Percentiles rank a stretch among this genome's conserved stretches.
Conservation (phyloP, 129 eudicot genomes). For the Glebionis coronaria region DNA sequence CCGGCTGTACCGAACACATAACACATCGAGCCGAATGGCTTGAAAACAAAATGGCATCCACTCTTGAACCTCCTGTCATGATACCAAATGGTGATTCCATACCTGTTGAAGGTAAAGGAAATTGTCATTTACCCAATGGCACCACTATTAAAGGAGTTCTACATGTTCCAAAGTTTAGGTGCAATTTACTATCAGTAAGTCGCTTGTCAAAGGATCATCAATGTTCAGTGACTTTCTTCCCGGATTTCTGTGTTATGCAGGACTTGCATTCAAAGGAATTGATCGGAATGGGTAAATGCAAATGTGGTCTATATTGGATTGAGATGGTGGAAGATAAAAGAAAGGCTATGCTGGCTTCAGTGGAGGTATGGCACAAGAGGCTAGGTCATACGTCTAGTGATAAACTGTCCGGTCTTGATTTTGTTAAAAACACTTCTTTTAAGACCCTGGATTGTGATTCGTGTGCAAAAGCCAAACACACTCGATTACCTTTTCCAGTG, state of each 20-base stretch:
- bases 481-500: too few species aligned
- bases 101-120: background rate
- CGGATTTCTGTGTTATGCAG: background rate
- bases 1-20: background rate
- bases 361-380: too few species aligned
- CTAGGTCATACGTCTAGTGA: too few species aligned
- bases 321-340: too few species aligned
- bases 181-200: background rate
- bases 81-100: background rate
- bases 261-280: background rate
- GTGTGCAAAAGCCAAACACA: too few species aligned
- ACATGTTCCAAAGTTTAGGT: background rate
- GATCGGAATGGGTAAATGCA: background rate
- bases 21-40: background rate
- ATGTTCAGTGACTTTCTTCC: background rate
- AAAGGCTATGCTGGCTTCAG: too few species aligned
- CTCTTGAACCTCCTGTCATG: background rate
- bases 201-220: background rate
- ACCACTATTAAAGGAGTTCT: background rate
- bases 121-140: background rate
- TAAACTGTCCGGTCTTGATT: too few species aligned
- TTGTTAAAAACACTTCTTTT: too few species aligned
- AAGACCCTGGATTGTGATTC: too few species aligned
- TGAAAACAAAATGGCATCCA: background rate
- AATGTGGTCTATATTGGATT: background rate